A percentile compares a stretch with the other conserved stretches of the same genome.
Evolutionary conservation across 257 asterid species (phyloP).

Genomic region (Przewalskia tangutica): DNA sequence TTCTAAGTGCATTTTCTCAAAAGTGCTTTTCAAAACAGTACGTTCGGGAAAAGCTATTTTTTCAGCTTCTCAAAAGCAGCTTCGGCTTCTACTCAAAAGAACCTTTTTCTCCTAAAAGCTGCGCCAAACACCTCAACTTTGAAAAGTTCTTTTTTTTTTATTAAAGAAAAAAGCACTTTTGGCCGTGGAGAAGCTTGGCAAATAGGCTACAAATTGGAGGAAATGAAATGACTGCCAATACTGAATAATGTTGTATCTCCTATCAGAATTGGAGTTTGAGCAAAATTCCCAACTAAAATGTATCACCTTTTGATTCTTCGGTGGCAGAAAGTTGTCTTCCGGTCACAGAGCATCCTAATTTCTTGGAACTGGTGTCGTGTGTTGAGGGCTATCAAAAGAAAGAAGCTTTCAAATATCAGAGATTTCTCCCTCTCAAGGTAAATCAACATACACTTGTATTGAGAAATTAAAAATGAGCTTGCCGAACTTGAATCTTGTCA

Average conservation of each 20-base stretch:
- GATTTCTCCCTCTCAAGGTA: neutral
- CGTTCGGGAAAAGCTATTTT: too few species aligned
- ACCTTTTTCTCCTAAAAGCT: too few species aligned
- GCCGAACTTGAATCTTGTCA: neutral
- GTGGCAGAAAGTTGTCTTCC: constrained; percentile 8
- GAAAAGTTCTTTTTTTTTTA: too few species aligned
- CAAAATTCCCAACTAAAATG: neutral
- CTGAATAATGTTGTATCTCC: neutral
- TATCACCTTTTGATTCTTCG: constrained; percentile 26
- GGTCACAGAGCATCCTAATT: constrained; percentile 3
- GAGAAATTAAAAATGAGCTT: neutral
- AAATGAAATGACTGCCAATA: neutral
- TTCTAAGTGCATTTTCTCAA: too few species aligned
- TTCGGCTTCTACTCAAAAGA: too few species aligned
- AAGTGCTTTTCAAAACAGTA: too few species aligned
- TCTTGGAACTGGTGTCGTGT: constrained; percentile 18
- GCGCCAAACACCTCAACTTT: too few species aligned
- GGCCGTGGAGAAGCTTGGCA: too few species aligned
- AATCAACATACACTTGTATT: neutral
- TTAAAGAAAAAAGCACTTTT: too few species aligned
- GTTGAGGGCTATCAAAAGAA: constrained; percentile 27
- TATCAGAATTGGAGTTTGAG: neutral
- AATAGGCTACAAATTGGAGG: neutral
- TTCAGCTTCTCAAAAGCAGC: too few species aligned
- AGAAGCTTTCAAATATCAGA: constrained; percentile 14